Evolutionary conservation across 208 protist species (phyloP).

Genomic region (Leishmania lainsoni): DNA sequence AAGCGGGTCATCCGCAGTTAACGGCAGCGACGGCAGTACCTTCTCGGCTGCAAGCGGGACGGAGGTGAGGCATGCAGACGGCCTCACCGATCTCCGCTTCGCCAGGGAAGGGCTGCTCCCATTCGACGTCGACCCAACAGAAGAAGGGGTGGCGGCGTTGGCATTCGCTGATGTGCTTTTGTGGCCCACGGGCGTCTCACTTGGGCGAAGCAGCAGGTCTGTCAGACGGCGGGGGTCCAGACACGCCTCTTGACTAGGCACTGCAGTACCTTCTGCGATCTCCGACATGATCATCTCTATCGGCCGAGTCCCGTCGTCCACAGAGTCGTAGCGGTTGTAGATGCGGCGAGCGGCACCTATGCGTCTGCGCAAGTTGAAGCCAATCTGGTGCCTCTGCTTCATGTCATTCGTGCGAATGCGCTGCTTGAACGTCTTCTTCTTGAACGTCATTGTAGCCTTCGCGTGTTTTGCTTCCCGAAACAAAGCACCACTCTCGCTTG

Average conservation of each 20-base stretch:
- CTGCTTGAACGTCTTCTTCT: slow-evolving; percentile 82
- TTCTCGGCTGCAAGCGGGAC: slow-evolving; percentile 21
- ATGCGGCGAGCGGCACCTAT: slow-evolving; percentile 50
- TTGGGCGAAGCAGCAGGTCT: slow-evolving; percentile 57
- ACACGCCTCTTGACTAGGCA: slow-evolving; percentile 53
- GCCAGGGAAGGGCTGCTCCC: neutral
- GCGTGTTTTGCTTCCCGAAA: neutral
- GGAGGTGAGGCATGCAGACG: neutral
- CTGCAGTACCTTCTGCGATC: slow-evolving; percentile 62
- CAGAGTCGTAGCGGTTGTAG: slow-evolving; percentile 70
- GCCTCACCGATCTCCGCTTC: neutral
- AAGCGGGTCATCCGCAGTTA: slow-evolving; percentile 49
- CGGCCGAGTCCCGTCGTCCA: slow-evolving; percentile 55
- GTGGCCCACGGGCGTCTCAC: neutral
- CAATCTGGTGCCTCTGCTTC: slow-evolving; percentile 60
- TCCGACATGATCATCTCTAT: slow-evolving; percentile 68
- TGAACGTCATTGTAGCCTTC: slow-evolving; percentile 24
- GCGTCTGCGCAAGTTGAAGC: slow-evolving; percentile 61
- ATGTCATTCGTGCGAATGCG: slow-evolving; percentile 79
- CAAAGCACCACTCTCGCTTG: neutral
- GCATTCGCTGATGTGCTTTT: neutral
- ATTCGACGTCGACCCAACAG: neutral
- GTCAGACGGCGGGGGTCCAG: slow-evolving; percentile 81
- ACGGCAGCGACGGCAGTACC: slow-evolving; percentile 39
- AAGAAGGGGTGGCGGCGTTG: neutral